Percentiles rank a stretch among this genome's conserved stretches.
Conservation (phyloP, 139 green algal species). For the Yamagishiella unicocca region DNA sequence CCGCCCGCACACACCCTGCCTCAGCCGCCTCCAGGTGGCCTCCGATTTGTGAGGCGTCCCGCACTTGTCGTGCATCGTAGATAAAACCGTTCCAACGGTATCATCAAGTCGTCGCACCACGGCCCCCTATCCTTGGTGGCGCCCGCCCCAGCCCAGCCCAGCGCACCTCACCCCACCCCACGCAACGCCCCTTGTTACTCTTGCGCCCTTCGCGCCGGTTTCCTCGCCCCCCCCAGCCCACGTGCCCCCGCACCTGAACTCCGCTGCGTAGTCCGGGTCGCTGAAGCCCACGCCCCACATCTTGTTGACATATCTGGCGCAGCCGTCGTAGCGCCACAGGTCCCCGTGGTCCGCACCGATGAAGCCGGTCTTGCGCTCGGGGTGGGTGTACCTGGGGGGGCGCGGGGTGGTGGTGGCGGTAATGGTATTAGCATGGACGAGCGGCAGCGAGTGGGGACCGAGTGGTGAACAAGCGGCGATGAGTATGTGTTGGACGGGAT, state of each 20-base stretch:
- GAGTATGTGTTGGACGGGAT: too few relatives aligned
- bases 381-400: conserved; percentile 63
- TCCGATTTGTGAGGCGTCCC: too few relatives aligned
- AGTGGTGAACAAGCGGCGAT: too few relatives aligned
- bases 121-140: too few relatives aligned
- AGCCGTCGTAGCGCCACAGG: conserved; percentile 64
- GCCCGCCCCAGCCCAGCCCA: too few relatives aligned
- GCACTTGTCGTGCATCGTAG: too few relatives aligned
- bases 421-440: too few relatives aligned
- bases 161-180: not conserved
- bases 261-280: not conserved
- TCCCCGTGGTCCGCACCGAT: conserved; percentile 56
- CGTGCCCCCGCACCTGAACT: conserved; percentile 44
- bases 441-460: too few relatives aligned
- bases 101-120: too few relatives aligned
- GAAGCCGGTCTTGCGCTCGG: conserved; percentile 56
- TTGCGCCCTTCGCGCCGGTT: not conserved
- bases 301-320: conserved; percentile 56
- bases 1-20: too few relatives aligned
- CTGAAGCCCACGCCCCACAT: conserved; percentile 31
- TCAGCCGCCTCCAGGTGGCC: too few relatives aligned
- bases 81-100: too few relatives aligned
- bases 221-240: not conserved
- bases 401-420: not conserved
- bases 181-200: not conserved